These are phyloP conservation scores for Amanita rubescens DNA, from an alignment of 768 basidiomycete genomes.

Conservation along the genomic window DNA sequence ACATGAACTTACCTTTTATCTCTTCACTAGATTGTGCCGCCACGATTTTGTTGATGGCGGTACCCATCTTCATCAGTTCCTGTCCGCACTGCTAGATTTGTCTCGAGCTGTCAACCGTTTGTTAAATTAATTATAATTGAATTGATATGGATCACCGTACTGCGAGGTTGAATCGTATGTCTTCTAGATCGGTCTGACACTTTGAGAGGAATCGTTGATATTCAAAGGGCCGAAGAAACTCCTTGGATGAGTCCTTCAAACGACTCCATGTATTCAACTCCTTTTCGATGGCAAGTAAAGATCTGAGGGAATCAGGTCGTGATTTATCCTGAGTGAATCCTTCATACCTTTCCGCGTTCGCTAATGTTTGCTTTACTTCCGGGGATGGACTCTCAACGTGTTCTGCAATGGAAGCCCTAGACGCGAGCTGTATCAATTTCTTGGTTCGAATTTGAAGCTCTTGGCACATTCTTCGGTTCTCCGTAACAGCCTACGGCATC, in stretches of 20 bases:
- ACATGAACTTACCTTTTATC: not conserved
- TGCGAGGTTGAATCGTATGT: no score
- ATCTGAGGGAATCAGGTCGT: not conserved
- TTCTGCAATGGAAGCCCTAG: not conserved
- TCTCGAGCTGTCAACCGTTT: not conserved
- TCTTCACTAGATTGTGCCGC: no score
- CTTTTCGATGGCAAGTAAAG: not conserved
- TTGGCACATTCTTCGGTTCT: not conserved
- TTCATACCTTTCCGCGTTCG: not conserved
- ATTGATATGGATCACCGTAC: not conserved
- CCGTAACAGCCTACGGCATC: not conserved
- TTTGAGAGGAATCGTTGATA: not conserved
- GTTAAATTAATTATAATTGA: not conserved
- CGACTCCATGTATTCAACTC: not conserved
- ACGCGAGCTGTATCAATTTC: not conserved
- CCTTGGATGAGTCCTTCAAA: not conserved
- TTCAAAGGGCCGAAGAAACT: not conserved
- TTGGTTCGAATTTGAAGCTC: not conserved
- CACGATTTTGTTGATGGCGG: not conserved
- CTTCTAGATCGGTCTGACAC: no score
- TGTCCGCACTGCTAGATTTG: not conserved
- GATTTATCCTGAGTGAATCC: no score
- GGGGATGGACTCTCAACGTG: not conserved
- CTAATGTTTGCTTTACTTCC: no score
- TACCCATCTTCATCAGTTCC: no score